Evolutionary conservation across 2,329 filamentous ascomycete species (phyloP).

Genomic region (Aspergillus tanneri): DNA sequence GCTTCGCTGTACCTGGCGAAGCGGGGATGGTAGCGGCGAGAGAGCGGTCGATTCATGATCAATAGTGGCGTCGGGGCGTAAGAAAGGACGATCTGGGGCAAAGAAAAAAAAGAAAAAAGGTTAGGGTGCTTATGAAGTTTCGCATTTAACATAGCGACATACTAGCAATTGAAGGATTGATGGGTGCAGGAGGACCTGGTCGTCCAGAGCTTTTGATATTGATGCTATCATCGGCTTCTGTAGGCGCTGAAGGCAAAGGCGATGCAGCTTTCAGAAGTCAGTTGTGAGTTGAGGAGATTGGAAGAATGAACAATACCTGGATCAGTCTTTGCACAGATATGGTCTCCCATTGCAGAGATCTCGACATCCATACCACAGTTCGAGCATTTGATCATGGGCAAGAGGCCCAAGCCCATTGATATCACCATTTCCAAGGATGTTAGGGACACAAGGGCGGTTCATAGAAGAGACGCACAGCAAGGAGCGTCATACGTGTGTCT

Average conservation of each 20-base stretch:
- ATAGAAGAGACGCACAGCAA: slow-evolving; percentile 1
- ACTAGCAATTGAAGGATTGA: slow-evolving; percentile 61
- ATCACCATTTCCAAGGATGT: slow-evolving; percentile 41
- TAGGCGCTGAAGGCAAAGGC: slow-evolving; percentile 28
- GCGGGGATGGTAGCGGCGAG: slow-evolving; percentile 60
- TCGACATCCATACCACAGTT: slow-evolving; percentile 74
- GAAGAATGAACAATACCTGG: slow-evolving; percentile 34
- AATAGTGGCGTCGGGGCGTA: slow-evolving; percentile 55
- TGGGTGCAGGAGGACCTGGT: slow-evolving; percentile 52
- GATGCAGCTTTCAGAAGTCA: slow-evolving; percentile 9
- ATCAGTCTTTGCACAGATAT: slow-evolving; percentile 61
- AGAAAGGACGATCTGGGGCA: slow-evolving; percentile 42
- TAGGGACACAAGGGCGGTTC: slow-evolving; percentile 36
- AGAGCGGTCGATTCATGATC: slow-evolving; percentile 59
- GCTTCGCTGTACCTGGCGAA: slow-evolving; percentile 37
- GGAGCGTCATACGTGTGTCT: neutral
- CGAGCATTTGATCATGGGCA: slow-evolving; percentile 87
- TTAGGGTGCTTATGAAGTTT: too few species aligned
- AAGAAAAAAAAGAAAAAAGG: too few species aligned
- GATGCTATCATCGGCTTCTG: slow-evolving; percentile 28
- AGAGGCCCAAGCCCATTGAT: slow-evolving; percentile 61
- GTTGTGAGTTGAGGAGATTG: neutral
- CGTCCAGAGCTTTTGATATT: slow-evolving; percentile 35
- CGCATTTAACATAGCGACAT: too few species aligned
- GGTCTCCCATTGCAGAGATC: slow-evolving; percentile 82